Base-by-base conservation (phyloP, 495 filamentous ascomycete genomes). In the Coniosporium apollinis region DNA sequence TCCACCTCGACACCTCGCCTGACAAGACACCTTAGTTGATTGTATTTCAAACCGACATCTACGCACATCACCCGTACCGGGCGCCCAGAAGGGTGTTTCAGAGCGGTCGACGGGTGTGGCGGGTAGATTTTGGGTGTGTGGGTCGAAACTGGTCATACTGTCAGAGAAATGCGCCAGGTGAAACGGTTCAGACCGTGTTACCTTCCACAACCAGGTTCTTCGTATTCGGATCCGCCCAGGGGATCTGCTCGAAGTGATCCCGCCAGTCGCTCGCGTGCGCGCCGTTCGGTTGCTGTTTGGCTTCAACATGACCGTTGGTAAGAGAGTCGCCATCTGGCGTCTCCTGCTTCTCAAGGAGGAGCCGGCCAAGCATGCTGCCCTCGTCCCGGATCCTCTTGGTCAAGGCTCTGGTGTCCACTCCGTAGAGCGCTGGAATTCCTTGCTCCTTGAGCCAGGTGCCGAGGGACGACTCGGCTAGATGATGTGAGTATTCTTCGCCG, bases 21-120 rank as follows among this genome's bases (percentile, higher is more conserved):
- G 26, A 97, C 66, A 33, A 97, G 71, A 61, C 89, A 97, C 39
- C 89, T 69, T 30, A 97, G 66, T 63, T 97, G 89, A 60, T 94
- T 97, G 61, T 78, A 92, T 58, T 97, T 97, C 62, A 94, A 70
- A 45, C 89, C 89, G 37, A 97, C 87, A 60, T 97, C 89, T 38
- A 97, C 66, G 51, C 83, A 92, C 20, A 97, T 65, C 30, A 97
- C 74, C 43, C 85, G 80, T 34, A 94, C 62, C 28, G 74, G 63
- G 33, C 84, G 79, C 19, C 89, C 87, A 17, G 82, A 87, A 10
- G 82, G 79, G 56, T 94, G 85, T 51, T 81, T 79, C 21, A 81
- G 61, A 28, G 80, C 72, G 38, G 56, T 64, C 37, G 67, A 61
- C 11, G 65, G 65, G 18, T 66, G 61, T 16, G 89, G 86, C 28